These are phyloP conservation scores for Gyromitra esculenta DNA, from an alignment of 2,329 filamentous ascomycete genomes.

Conservation along the genomic window DNA sequence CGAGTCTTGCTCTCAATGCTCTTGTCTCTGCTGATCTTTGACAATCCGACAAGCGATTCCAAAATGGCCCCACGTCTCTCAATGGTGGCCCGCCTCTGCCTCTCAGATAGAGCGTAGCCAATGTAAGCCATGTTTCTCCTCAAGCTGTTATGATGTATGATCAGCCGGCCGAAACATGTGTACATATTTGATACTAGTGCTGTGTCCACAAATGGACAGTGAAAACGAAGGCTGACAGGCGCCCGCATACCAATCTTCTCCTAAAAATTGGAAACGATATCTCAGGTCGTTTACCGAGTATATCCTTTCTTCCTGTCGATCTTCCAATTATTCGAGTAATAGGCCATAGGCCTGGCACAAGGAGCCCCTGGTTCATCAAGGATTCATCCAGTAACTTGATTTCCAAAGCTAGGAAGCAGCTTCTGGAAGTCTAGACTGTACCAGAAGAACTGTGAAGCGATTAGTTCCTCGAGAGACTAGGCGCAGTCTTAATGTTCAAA, in stretches of 20 bases:
- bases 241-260: slow-evolving; percentile 36
- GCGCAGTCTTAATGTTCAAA: slow-evolving; percentile 36
- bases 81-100: slow-evolving; percentile 43
- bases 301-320: slow-evolving; percentile 22
- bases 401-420: slow-evolving; percentile 18
- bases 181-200: slow-evolving; percentile 42
- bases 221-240: slow-evolving; percentile 36
- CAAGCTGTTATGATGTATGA: slow-evolving; percentile 42
- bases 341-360: slow-evolving; percentile 6
- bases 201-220: slow-evolving; percentile 43
- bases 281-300: slow-evolving; percentile 28
- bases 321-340: slow-evolving; percentile 8
- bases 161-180: slow-evolving; percentile 40
- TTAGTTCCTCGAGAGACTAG: slow-evolving; percentile 43
- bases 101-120: slow-evolving; percentile 41
- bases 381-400: slow-evolving; percentile 18
- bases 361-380: slow-evolving; percentile 13
- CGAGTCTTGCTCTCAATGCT: slow-evolving; percentile 28
- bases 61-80: slow-evolving; percentile 28
- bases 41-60: slow-evolving; percentile 36
- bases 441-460: slow-evolving; percentile 40
- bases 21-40: slow-evolving; percentile 37
- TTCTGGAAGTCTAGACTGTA: slow-evolving; percentile 38
- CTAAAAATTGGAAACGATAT: slow-evolving; percentile 32
- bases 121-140: slow-evolving; percentile 43